Conservation (phyloP, 1,284 basidiomycete genomes). For the Cryptococcus hybrid region DNA sequence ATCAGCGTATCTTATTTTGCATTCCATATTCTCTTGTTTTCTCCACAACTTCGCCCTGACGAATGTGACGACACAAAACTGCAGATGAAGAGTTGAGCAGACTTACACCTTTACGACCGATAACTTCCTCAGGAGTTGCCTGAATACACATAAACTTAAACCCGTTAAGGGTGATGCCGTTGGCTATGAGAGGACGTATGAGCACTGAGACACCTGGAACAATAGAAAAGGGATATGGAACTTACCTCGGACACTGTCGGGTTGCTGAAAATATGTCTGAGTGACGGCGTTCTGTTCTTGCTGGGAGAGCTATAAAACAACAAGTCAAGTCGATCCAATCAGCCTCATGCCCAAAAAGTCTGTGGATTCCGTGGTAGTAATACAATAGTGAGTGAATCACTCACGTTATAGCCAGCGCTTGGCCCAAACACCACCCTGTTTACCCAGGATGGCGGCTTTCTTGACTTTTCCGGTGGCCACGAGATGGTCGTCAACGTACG, state of each 20-base stretch:
- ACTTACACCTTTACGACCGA: slow-evolving; percentile 78
- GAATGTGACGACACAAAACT: neutral
- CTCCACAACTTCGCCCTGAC: neutral
- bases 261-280: slow-evolving; percentile 56
- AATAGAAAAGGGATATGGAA: slow-evolving; percentile 5
- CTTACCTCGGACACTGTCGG: slow-evolving; percentile 53
- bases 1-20: slow-evolving; percentile 1
- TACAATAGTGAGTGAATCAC: slow-evolving; percentile 30
- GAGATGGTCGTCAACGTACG: slow-evolving; percentile 84
- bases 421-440: slow-evolving; percentile 86
- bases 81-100: neutral
- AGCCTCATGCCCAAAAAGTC: neutral
- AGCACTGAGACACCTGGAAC: neutral
- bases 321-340: neutral
- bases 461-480: slow-evolving; percentile 71
- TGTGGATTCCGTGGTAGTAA: neutral
- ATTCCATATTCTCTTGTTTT: too few relatives aligned
- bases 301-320: slow-evolving; percentile 59
- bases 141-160: slow-evolving; percentile 77
- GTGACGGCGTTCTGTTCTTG: slow-evolving; percentile 73
- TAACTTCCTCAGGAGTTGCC: slow-evolving; percentile 63
- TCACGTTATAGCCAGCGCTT: slow-evolving; percentile 69
- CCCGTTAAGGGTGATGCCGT: slow-evolving; percentile 67
- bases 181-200: slow-evolving; percentile 39
- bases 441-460: slow-evolving; percentile 82